Evolutionary conservation across 164 flowering plant genomes (phyloP), one percentile per base, ranked within the genome.

Genomic region (Vitis cinerea): DNA sequence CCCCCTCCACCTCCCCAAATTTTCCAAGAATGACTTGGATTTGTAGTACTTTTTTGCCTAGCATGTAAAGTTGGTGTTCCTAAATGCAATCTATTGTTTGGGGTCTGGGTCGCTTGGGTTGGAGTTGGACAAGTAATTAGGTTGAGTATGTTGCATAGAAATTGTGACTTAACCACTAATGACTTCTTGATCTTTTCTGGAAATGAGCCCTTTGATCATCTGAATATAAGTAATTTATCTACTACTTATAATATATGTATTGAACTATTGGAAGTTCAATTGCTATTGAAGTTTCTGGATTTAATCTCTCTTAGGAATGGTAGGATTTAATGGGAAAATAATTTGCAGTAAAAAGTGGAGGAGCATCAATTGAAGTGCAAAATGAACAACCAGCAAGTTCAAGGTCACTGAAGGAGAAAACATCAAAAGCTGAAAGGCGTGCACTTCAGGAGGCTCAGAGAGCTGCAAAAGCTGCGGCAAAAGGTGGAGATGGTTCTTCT

Each of bases 371-470:
- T 12, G 90, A 85, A 66, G 72, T 75, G 59, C 83, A 73, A 57
- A 84, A 76, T 71, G 90, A 87, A 7, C 69, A 30, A 6, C 68
- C 74, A 10, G 74, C 74, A 48, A 76, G 50, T 72, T 78, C 88
- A 49, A 90, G 87, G 76, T 83, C 91, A 30, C 68, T 77, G 67
- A 90, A 94, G 76, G 91, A 83, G 79, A 90, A 88, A 76, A 83
- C 86, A 10, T 81, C 98, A 14, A 94, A 92, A 79, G 91, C 97
- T 61, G 97, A 92, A 75, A 87, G 98, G 70, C 92, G 97, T 75
- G 97, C 97, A 7, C 80, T 90, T 59, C 98, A 94, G 70, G 98
- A 94, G 78, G 80, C 98, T 58, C 98, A 94, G 70, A 80, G 95
- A 71, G 97, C 97, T 79, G 97, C 97, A 31, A 94, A 94, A 79